Percentiles rank a stretch among this genome's conserved stretches.
These are phyloP conservation scores for Mortierella sp. DNA, from an alignment of 371 early-diverging fungal genomes.

Conservation along the genomic window DNA sequence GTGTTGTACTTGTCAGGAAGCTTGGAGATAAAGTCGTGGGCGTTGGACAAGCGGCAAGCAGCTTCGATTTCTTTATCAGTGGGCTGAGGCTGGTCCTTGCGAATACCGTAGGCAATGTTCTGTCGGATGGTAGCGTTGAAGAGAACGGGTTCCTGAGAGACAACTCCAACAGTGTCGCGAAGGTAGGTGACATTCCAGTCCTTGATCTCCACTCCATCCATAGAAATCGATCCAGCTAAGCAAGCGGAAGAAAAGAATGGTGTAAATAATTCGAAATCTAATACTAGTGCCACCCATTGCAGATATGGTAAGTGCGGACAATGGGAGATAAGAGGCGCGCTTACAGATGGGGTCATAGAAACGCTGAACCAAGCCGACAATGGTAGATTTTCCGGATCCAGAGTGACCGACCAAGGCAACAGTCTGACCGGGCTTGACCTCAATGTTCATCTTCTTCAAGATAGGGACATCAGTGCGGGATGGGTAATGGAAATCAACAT, in stretches of 20 bases:
- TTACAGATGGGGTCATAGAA: conserved; percentile 81
- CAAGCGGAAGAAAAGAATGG: neutral
- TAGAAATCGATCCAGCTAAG: conserved; percentile 66
- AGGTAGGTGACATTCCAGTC: conserved; percentile 79
- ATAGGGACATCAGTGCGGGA: conserved; percentile 78
- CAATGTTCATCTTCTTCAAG: conserved; percentile 69
- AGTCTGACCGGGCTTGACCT: conserved; percentile 77
- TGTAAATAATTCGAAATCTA: neutral
- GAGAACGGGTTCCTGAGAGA: conserved; percentile 90
- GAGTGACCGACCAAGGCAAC: conserved; percentile 84
- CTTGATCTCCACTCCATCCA: conserved; percentile 82
- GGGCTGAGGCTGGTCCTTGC: conserved; percentile 76
- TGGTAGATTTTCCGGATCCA: conserved; percentile 92
- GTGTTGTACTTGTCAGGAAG: conserved; percentile 86
- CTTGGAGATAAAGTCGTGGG: conserved; percentile 79
- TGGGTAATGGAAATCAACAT: conserved; percentile 80
- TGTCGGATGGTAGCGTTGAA: conserved; percentile 85
- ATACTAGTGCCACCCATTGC: no score
- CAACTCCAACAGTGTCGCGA: conserved; percentile 86
- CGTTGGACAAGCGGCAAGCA: conserved; percentile 77
- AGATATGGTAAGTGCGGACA: no score
- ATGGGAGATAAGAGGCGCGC: neutral
- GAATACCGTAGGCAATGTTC: conserved; percentile 80
- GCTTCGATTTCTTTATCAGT: conserved; percentile 70
- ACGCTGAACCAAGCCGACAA: conserved; percentile 88